Evolutionary conservation across 108 stramenopile species (phyloP).

Genomic region (Cyclotella choctawhatcheeana): DNA sequence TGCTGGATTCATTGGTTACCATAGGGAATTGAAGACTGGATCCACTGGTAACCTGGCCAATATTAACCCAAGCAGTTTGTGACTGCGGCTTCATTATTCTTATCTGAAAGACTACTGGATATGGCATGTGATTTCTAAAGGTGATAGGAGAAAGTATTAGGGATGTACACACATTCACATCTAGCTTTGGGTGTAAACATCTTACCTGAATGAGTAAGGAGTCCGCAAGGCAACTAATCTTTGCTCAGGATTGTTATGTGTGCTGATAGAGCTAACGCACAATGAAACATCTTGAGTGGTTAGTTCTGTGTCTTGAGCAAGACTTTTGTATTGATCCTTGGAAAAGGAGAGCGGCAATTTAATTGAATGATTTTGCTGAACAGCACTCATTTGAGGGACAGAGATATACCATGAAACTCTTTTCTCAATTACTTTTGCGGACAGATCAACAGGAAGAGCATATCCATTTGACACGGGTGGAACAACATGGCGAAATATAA

Average conservation of each 20-base stretch:
- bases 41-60: conserved; percentile 58
- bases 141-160: conserved; percentile 49
- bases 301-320: conserved; percentile 8
- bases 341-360: too few species aligned
- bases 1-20: conserved; percentile 39
- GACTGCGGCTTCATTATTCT: conserved; percentile 29
- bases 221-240: not conserved
- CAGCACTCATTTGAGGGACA: conserved; percentile 32
- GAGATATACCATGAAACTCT: conserved; percentile 37
- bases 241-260: not conserved
- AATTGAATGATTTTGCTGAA: conserved; percentile 13
- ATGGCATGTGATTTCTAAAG: conserved; percentile 57
- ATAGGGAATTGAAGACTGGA: conserved; percentile 52
- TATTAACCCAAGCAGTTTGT: conserved; percentile 49
- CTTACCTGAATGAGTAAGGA: not conserved
- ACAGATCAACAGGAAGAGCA: conserved; percentile 60
- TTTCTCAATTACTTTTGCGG: conserved; percentile 42
- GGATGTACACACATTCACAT: too few species aligned
- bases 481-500: conserved; percentile 36
- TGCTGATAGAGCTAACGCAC: not conserved
- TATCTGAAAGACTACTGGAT: conserved; percentile 60
- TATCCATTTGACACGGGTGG: conserved; percentile 1
- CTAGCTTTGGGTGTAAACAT: too few species aligned
- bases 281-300: conserved; percentile 11
- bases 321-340: conserved; percentile 11